These are phyloP conservation scores for Cryptococcus sp. DNA, from an alignment of 1,284 basidiomycete genomes.

Conservation along the genomic window DNA sequence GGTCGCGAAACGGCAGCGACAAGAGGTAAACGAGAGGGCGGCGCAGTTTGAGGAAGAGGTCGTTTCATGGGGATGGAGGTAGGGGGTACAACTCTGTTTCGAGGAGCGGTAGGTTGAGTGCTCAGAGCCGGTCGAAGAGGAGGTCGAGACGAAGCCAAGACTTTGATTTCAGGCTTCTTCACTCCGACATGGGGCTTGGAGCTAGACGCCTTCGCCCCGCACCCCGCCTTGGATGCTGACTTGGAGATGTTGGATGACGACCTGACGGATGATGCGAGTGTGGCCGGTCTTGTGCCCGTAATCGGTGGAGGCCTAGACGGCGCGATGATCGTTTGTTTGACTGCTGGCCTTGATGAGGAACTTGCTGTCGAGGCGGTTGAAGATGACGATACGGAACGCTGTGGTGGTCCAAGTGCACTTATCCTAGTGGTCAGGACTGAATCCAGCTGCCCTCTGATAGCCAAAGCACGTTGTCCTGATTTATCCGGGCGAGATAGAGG, in stretches of 20 bases:
- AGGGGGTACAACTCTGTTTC: not conserved
- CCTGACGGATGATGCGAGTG: too few relatives aligned
- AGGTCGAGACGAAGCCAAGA: too few relatives aligned
- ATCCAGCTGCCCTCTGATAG: conserved; percentile 33
- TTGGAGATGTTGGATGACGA: too few relatives aligned
- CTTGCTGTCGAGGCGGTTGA: conserved; percentile 14
- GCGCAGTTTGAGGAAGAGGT: conserved; percentile 11
- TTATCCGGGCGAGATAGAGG: not conserved
- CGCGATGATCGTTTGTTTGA: not conserved
- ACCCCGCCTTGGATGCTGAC: too few relatives aligned
- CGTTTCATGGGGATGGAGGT: conserved; percentile 31
- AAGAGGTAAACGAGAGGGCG: conserved; percentile 1
- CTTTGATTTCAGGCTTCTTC: too few relatives aligned
- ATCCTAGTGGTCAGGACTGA: conserved; percentile 19
- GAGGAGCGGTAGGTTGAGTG: not conserved
- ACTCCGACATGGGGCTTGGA: too few relatives aligned
- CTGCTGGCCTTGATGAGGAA: not conserved
- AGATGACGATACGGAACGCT: conserved; percentile 17
- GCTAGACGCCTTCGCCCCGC: too few relatives aligned
- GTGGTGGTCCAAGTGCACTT: conserved; percentile 22
- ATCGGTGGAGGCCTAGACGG: too few relatives aligned
- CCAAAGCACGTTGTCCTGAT: conserved; percentile 13
- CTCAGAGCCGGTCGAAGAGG: too few relatives aligned
- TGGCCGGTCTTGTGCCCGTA: too few relatives aligned
- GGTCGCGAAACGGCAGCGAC: conserved; percentile 7